Base-by-base conservation (phyloP, 768 basidiomycete species). In the Leccinum aurantiacum region DNA sequence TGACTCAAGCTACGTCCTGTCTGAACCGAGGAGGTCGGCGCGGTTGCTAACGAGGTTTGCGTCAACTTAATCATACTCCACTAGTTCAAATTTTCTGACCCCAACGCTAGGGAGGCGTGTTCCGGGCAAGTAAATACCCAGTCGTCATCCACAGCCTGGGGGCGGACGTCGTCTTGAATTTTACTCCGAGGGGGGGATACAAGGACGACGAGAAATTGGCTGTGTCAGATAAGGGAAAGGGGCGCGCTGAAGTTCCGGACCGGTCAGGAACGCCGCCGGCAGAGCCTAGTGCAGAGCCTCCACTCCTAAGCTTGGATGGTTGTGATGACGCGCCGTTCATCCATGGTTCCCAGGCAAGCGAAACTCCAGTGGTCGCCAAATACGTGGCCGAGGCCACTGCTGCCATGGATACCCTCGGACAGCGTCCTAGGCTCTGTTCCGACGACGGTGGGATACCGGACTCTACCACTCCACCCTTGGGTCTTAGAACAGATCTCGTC, bases 121-220 rank as follows among this genome's bases (percentile, higher is more conserved):
- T 74, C n/a, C 48, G 25, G 9, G 74, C 72, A 11, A 65, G 55
- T 37, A 61, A 56, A 60, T 62, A 54, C 4, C 69, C 67, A 5
- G 50, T 66, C 11, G 62, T 59, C 38, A 37, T 74, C 49, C 57
- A 70, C 41, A 75, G 70, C 41, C 57, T 74, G 13, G 72, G 72
- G 7, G 61, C 61, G 8, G 63, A 70, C 38, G 69, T 67, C 0
- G 44, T 61, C 24, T n/a, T 74, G 19, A 66, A 66, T 15, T 15
- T 74, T 13, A 60, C 53, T 31, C 72, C 72, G 6, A 67, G 62
- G 35, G 64, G 60, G 7, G 72, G 74, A 31, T 74, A 75, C 46
- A n/a, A 53, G 49, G 48, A 52, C 6, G 17, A 37, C 9, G 17
- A 2, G 27, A 46, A 53, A 9, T 46, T 49, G 17, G 38, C 27